Base-by-base conservation (phyloP, 129 eudicot genomes). In the Calendula officinalis region DNA sequence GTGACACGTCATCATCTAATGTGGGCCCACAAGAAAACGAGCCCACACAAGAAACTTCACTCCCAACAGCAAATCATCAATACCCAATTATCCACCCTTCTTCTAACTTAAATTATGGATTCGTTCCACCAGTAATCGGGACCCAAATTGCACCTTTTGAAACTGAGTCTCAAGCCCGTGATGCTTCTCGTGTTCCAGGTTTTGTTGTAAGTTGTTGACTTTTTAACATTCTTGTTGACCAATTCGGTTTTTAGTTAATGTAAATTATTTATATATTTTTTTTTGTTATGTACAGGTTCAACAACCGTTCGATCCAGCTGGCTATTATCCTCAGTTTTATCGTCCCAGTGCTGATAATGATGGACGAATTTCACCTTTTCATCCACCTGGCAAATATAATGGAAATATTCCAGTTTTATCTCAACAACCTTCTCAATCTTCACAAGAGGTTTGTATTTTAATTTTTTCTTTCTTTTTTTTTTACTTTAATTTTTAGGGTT, bases 251-350 rank as follows among this genome's bases (percentile, higher is more conserved):
- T 30, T 14, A 57, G 70, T 35, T 39, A 43, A 37, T 9, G 50
- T 40, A 48, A 46, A 34, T n/a, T 65, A 43, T 52, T 22, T 76
- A 5, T 39, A 37, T 74, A 9, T 59, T 22, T 0, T 22, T 44
- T 57, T 30, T 43, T 58, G 30, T 14, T 78, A n/a, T 14, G 11
- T 81, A 50, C 77, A 91, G 96, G 84, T 91, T 52, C 96, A 69
- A 56, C 97, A 82, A 71, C 82, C 90, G 13, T 53, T 84, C 72
- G 97, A 91, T 50, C 88, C 90, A 16, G 74, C 89, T 47, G 74
- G 81, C 76, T 91, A 82, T 63, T 87, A 87, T 78, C 84, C 94
- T 51, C 97, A 87, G 36, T 80, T 69, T 44, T 86, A 86, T 75
- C 85, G 89, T 2, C 44, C 92, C 64, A 83, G 80, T 44, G 70